These are phyloP conservation scores for Metschnikowia noctiluminum DNA, from an alignment of 805 yeast genomes.

Conservation along the genomic window DNA sequence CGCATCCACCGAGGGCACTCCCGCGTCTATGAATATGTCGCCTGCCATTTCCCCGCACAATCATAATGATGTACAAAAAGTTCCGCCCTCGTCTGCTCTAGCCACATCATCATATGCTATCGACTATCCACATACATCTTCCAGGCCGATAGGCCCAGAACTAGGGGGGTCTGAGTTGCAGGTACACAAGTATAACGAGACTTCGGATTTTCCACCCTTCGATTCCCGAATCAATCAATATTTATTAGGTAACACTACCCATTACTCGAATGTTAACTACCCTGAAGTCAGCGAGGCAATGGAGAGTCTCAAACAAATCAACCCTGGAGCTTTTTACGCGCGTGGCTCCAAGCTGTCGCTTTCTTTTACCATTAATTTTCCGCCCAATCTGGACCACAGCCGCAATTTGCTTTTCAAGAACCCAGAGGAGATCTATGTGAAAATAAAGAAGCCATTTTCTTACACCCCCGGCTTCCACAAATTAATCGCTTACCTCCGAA, in stretches of 20 bases:
- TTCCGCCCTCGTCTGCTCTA: constrained; percentile 8
- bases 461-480: constrained; percentile 91
- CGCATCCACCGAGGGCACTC: constrained; percentile 38
- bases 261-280: constrained; percentile 41
- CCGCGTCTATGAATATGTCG: constrained; percentile 31
- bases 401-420: constrained; percentile 40
- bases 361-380: constrained; percentile 47
- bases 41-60: constrained; percentile 39
- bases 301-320: constrained; percentile 32
- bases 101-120: neutral
- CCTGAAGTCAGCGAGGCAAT: constrained; percentile 59
- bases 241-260: constrained; percentile 52
- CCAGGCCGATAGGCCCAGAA: neutral
- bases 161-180: neutral
- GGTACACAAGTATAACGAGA: neutral
- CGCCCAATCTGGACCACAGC: constrained; percentile 5
- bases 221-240: constrained; percentile 66
- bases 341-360: constrained; percentile 39
- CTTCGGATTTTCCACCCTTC: constrained; percentile 37
- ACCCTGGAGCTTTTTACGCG: constrained; percentile 41
- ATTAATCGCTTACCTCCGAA: constrained; percentile 66
- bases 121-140: neutral
- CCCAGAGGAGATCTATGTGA: constrained; percentile 77
- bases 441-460: constrained; percentile 72
- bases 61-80: neutral